A percentile compares a stretch with the other conserved stretches of the same genome.
These are phyloP conservation scores for Scleroderma citrinum DNA, from an alignment of 768 basidiomycete genomes.

Conservation along the genomic window DNA sequence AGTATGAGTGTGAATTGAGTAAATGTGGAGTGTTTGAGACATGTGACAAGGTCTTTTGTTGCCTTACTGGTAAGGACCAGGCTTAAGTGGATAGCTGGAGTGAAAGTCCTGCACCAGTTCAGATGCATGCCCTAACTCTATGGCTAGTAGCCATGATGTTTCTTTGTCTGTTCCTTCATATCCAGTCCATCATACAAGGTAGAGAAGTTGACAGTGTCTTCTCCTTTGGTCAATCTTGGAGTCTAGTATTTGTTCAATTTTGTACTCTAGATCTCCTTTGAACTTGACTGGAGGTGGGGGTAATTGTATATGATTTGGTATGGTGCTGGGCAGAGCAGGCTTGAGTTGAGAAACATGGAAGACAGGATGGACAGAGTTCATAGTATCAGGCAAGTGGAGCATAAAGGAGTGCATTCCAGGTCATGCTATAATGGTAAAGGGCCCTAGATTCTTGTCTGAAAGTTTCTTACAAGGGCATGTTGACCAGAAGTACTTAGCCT, in stretches of 20 bases:
- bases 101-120: background rate
- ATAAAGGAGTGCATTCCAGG: constrained; percentile 15
- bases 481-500: constrained; percentile 5
- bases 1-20: too few species aligned
- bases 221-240: constrained; percentile 3
- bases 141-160: background rate
- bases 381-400: constrained; percentile 14
- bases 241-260: too few species aligned
- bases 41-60: too few species aligned
- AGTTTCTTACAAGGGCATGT: constrained; percentile 10
- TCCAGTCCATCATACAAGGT: constrained; percentile 8
- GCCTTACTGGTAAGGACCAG: background rate
- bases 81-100: background rate
- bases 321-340: background rate
- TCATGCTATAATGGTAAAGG: constrained; percentile 15
- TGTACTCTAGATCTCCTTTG: constrained; percentile 7
- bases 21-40: too few species aligned
- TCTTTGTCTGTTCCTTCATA: background rate
- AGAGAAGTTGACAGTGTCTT: constrained; percentile 4
- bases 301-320: background rate
- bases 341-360: constrained; percentile 5
- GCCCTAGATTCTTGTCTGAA: constrained; percentile 16
- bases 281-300: constrained; percentile 7
- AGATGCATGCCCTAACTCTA: background rate
- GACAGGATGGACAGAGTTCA: constrained; percentile 10